Evolutionary conservation across 140 eudicot genomes (phyloP), one percentile per base, ranked within the genome.

Genomic region (Stevia rebaudiana): DNA sequence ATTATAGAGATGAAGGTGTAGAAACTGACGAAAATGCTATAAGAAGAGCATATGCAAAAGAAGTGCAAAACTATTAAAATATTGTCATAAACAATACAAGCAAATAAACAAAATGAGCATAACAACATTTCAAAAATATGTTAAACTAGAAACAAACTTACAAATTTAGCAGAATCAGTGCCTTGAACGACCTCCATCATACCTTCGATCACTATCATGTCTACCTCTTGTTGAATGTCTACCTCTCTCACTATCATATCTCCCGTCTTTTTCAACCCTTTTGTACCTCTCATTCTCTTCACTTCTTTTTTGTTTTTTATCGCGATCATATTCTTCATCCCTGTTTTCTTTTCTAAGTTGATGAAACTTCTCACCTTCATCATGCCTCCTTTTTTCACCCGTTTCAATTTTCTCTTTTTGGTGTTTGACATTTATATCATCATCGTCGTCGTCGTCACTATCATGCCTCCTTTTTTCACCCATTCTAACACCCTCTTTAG

Each of bases 191-290:
- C 82, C 67, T 21, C 17, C 69, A 13, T 69, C 83, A 50, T 72
- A 68, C 64, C 76, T 69, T 47, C 69, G 79, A 54, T 71, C 86
- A 55, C 61, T 63, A 22, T 78, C 95, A 76, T 80, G 69, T 54
- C 81, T 78, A 69, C 66, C 71, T 79, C 88, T 81, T 86, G 83
- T 86, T 7, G 72, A 64, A 19, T 67, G 23, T 67, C 80, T 67
- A 19, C 69, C 87, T 49, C 80, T 72, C 58, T 80, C 85, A 63
- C 72, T 61, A 44, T 56, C 63, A 56, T 78, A 69, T 57, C 80
- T 66, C n/a, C 62, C 66, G 44, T 71, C 81, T 36, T 67, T 76
- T 31, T 60, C 82, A 65, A 22, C 59, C 69, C 48, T 80, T 68
- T 25, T 64, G 64, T 70, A 52, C 19, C 21, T 24, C 50, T 63